These are phyloP conservation scores for Baorangia bicolor DNA, from an alignment of 768 basidiomycete species.

Conservation along the genomic window DNA sequence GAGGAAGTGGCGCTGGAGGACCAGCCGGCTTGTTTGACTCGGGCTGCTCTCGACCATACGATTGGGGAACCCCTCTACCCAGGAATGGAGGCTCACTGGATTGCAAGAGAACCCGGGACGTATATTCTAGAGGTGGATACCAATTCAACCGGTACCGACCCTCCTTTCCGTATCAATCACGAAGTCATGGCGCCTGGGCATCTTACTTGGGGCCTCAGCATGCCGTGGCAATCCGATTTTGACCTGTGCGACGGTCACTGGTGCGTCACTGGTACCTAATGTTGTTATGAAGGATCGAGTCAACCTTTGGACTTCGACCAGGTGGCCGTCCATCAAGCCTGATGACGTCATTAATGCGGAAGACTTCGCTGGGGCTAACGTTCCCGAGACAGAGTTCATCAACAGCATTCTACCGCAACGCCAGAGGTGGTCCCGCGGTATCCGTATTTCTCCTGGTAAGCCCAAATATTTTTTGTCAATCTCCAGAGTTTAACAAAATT, in stretches of 20 bases:
- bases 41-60: neutral
- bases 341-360: slow-evolving; percentile 6
- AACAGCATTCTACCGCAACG: neutral
- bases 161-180: slow-evolving; percentile 28
- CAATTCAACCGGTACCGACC: neutral
- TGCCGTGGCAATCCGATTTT: slow-evolving; percentile 40
- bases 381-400: slow-evolving; percentile 1
- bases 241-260: neutral
- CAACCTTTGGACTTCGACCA: neutral
- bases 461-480: too few species aligned
- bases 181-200: slow-evolving; percentile 21
- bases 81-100: slow-evolving; percentile 37
- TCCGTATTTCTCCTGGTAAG: neutral
- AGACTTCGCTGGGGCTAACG: neutral
- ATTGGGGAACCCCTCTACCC: slow-evolving; percentile 31
- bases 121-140: slow-evolving; percentile 5
- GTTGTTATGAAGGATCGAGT: neutral
- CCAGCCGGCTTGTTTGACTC: neutral
- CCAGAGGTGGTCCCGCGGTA: neutral
- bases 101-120: slow-evolving; percentile 22
- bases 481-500: too few species aligned
- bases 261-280: neutral
- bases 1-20: neutral
- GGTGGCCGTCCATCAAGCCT: slow-evolving; percentile 9
- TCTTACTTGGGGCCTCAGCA: slow-evolving; percentile 31